phyloP scores from a whole-genome alignment of 805 yeast genomes.

The Nakazawaea laoshanensis region DNA sequence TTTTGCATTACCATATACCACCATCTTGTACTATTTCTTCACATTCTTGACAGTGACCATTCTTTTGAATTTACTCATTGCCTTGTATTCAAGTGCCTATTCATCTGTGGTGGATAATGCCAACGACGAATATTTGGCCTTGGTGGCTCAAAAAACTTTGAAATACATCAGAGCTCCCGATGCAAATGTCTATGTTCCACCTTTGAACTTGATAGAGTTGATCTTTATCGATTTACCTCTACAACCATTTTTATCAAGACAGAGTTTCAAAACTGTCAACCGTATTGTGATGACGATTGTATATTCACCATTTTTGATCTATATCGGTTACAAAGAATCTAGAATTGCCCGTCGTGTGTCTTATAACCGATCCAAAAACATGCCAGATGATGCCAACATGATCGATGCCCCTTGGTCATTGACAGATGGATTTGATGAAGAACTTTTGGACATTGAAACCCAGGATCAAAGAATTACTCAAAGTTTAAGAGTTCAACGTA shows the following conservation, averaged over 20 bases:
- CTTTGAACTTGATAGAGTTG: slow-evolving; percentile 68
- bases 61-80: slow-evolving; percentile 75
- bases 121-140: slow-evolving; percentile 75
- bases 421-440: slow-evolving; percentile 59
- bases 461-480: slow-evolving; percentile 22
- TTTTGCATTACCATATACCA: slow-evolving; percentile 82
- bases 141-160: slow-evolving; percentile 76
- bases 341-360: slow-evolving; percentile 59
- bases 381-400: slow-evolving; percentile 76
- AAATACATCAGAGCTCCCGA: slow-evolving; percentile 86
- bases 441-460: slow-evolving; percentile 21
- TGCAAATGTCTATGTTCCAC: slow-evolving; percentile 77
- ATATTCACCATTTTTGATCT: slow-evolving; percentile 58
- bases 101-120: slow-evolving; percentile 76
- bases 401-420: slow-evolving; percentile 75
- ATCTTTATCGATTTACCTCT: slow-evolving; percentile 36
- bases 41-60: slow-evolving; percentile 69
- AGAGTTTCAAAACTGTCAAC: slow-evolving; percentile 30
- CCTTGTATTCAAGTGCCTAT: slow-evolving; percentile 79
- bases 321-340: slow-evolving; percentile 58
- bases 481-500: slow-evolving; percentile 39
- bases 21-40: slow-evolving; percentile 68
- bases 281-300: slow-evolving; percentile 52
- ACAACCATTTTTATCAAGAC: slow-evolving; percentile 24
- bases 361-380: slow-evolving; percentile 56